These are phyloP conservation scores for Stygiomarasmius scandens DNA, from an alignment of 1,284 basidiomycete genomes.

Conservation along the genomic window DNA sequence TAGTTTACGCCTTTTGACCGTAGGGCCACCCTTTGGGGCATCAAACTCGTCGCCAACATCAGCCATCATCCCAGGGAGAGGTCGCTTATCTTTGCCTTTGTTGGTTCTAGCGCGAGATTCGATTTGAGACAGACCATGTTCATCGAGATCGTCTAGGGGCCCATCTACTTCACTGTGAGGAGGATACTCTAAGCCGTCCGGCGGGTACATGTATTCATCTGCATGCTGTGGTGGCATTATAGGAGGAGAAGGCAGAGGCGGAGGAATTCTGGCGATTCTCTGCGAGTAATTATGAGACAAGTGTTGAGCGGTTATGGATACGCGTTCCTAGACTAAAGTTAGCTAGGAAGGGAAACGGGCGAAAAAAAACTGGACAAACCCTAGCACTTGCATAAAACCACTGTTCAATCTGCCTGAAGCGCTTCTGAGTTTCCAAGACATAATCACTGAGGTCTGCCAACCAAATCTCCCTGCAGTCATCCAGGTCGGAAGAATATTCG, in stretches of 20 bases:
- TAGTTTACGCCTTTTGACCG: slow-evolving; percentile 50
- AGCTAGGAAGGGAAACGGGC: slow-evolving; percentile 1
- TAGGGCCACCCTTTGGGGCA: slow-evolving; percentile 31
- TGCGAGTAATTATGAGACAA: slow-evolving; percentile 68
- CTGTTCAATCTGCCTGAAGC: slow-evolving; percentile 67
- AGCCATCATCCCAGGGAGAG: slow-evolving; percentile 57
- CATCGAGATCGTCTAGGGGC: slow-evolving; percentile 7
- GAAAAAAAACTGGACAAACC: slow-evolving; percentile 42
- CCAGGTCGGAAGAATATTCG: slow-evolving; percentile 75
- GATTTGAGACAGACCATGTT: slow-evolving; percentile 5
- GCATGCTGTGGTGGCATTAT: slow-evolving; percentile 19
- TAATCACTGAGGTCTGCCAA: slow-evolving; percentile 66
- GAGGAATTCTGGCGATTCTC: slow-evolving; percentile 64
- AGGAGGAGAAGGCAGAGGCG: slow-evolving; percentile 49
- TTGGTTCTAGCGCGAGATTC: slow-evolving; percentile 31
- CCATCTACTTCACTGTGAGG: slow-evolving; percentile 6
- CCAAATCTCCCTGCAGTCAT: slow-evolving; percentile 79
- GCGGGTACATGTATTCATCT: slow-evolving; percentile 12
- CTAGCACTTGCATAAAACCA: slow-evolving; percentile 68
- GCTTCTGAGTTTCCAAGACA: slow-evolving; percentile 68
- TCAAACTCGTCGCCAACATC: slow-evolving; percentile 42
- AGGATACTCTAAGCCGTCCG: slow-evolving; percentile 5
- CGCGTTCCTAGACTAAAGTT: slow-evolving; percentile 56
- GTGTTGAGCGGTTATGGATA: slow-evolving; percentile 57
- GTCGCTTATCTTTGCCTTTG: slow-evolving; percentile 53